phyloP scores from a whole-genome alignment of 768 basidiomycete species.

The Pulveroboletus frians region DNA sequence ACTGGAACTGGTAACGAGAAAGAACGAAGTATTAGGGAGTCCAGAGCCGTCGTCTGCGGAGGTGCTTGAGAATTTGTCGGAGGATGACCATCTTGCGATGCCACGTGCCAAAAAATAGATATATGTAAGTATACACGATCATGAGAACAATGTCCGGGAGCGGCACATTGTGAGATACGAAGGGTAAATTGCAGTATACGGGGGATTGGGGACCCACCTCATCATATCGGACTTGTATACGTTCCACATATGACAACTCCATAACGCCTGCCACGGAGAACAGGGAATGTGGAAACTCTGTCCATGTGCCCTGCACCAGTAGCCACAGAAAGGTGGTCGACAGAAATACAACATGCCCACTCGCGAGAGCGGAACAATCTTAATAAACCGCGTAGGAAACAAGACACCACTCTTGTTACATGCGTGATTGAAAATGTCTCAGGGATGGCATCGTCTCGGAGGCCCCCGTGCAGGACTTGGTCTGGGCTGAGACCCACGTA shows the following conservation, averaged over 20 bases:
- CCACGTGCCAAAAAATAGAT: constrained; percentile 32
- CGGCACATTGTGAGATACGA: too few species aligned
- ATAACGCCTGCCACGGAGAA: constrained; percentile 55
- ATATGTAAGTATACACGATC: background rate
- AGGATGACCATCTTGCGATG: constrained; percentile 61
- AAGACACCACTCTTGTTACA: constrained; percentile 50
- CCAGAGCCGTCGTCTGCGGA: too few species aligned
- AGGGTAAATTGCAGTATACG: too few species aligned
- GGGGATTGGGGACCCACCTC: too few species aligned
- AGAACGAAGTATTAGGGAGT: too few species aligned
- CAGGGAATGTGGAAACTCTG: constrained; percentile 75
- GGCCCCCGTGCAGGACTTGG: constrained; percentile 55
- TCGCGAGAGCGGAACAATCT: constrained; percentile 72
- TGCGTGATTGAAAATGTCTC: constrained; percentile 63
- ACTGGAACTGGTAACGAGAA: too few species aligned
- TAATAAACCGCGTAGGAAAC: constrained; percentile 66
- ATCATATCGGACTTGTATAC: constrained; percentile 26
- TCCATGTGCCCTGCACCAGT: constrained; percentile 52
- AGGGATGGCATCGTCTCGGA: constrained; percentile 62
- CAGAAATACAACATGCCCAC: constrained; percentile 19
- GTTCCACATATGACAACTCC: constrained; percentile 53
- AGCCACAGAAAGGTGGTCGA: background rate
- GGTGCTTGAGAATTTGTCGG: constrained; percentile 51
- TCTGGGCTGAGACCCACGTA: constrained; percentile 61
- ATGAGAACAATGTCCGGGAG: background rate